These are phyloP conservation scores for Amanita rimosa DNA, from an alignment of 768 basidiomycete species.

Conservation along the genomic window DNA sequence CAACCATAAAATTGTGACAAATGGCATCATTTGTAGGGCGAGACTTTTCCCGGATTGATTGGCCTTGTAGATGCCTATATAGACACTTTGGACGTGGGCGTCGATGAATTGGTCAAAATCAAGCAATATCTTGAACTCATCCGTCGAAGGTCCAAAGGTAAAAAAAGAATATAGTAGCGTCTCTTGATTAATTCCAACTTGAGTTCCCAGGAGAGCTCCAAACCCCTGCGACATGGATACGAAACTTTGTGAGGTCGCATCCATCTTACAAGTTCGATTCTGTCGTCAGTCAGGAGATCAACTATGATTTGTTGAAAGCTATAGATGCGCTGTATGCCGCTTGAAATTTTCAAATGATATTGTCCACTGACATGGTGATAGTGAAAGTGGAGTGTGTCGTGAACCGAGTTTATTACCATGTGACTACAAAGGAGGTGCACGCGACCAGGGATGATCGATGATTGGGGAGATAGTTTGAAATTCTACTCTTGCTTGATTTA, in stretches of 20 bases:
- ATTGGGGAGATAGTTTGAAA: too few relatives aligned
- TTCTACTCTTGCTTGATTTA: too few relatives aligned
- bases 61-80: constrained; percentile 77
- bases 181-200: constrained; percentile 2
- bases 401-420: constrained; percentile 55
- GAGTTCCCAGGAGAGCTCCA: constrained; percentile 49
- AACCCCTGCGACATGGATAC: constrained; percentile 90
- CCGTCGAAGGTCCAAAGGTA: constrained; percentile 70
- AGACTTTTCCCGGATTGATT: constrained; percentile 68
- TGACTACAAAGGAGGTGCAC: constrained; percentile 38
- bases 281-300: constrained; percentile 84
- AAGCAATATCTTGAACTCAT: constrained; percentile 74
- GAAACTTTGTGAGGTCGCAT: constrained; percentile 83
- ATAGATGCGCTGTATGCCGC: constrained; percentile 81
- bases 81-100: constrained; percentile 71
- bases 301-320: constrained; percentile 85
- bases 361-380: constrained; percentile 15
- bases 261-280: constrained; percentile 90
- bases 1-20: neutral
- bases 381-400: constrained; percentile 55
- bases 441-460: constrained; percentile 35
- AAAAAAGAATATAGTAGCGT: neutral
- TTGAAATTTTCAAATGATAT: neutral
- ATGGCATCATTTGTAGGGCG: constrained; percentile 29
- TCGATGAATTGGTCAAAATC: constrained; percentile 47